Conservation (phyloP, 2,329 filamentous ascomycete species). For the Zasmidium angulare region DNA sequence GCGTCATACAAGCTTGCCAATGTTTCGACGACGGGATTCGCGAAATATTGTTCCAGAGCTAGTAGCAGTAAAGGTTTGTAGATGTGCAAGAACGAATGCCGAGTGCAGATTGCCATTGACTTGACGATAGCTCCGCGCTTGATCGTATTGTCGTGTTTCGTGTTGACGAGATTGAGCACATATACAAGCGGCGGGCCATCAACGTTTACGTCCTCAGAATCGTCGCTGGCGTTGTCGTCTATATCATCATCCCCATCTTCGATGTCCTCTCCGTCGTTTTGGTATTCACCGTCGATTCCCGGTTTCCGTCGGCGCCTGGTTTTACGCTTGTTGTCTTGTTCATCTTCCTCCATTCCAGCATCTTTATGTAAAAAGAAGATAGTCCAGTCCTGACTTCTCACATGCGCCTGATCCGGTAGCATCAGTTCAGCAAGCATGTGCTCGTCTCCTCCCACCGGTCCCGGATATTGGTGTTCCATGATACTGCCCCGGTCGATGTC, state of each 20-base stretch:
- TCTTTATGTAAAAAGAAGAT: conserved; percentile 99
- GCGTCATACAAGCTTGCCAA: conserved; percentile 85
- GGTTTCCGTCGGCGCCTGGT: conserved; percentile 37
- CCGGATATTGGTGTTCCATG: conserved; percentile 98
- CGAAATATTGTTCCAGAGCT: conserved; percentile 95
- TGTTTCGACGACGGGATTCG: conserved; percentile 83
- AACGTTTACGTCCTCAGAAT: conserved; percentile 54
- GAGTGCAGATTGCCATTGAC: conserved; percentile 97
- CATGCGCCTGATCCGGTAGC: conserved; percentile 94
- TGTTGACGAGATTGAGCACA: conserved; percentile 95
- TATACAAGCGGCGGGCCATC: conserved; percentile 94
- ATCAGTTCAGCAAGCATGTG: conserved; percentile 98
- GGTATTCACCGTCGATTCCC: conserved; percentile 48
- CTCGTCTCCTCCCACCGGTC: conserved; percentile 93
- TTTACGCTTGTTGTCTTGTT: conserved; percentile 58
- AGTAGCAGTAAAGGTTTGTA: conserved; percentile 94
- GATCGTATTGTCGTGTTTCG: conserved; percentile 89
- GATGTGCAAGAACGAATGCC: conserved; percentile 96
- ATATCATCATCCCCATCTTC: conserved; percentile 52
- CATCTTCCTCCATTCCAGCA: conserved; percentile 77
- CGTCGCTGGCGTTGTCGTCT: conserved; percentile 48
- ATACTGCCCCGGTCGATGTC: conserved; percentile 93
- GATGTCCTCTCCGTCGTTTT: conserved; percentile 49
- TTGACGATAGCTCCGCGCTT: conserved; percentile 94
- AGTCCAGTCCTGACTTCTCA: conserved; percentile 95